Base-by-base conservation (phyloP, 306 rosid species). In the Glycyrrhiza uralensis region DNA sequence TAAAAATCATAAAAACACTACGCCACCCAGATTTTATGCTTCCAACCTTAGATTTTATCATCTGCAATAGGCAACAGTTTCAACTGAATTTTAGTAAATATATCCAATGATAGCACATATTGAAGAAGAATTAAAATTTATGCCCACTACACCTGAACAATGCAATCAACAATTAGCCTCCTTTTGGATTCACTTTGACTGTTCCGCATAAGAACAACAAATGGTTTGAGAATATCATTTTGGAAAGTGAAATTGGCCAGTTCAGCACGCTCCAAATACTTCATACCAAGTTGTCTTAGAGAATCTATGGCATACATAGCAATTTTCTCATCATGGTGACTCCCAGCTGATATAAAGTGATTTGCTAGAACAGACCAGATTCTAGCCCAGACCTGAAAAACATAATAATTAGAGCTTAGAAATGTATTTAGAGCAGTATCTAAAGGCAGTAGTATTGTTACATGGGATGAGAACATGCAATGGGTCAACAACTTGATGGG, bases 11-110 rank as follows among this genome's bases (percentile, higher is more conserved):
- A 80, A 95, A 95, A 63, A 95, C 97, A 80, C 96, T 91, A 62
- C 81, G 92, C 99, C 99, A 95, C 55, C 99, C 99, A 62, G 99
- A 95, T 80, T 95, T 95, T 74, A 95, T 95, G 84, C 85, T 95
- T 61, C 97, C 97, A 56, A 92, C 96, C 86, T 95, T 95, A 68
- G 99, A 95, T 85, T 95, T 95, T 77, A 91, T 95, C 99, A 95
- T 95, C 99, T 95, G 86, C 59, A 65, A 74, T 62, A 36, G 74
- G 76, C 42, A 78, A 55, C 58, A 71, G 68, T 60, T 29, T 60
- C 62, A 66, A 58, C 51, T 66, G 71, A 80, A 44, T 6, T 74
- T 51, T 54, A 76, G 65, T 14, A 70, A 63, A 81, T 49, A 42
- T 61, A 65, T 51, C 50, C 66, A 39, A 60, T 9, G 15, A 56